phyloP scores from a whole-genome alignment of 176 grass and related monocot genomes.

The Oryza meridionalis region DNA sequence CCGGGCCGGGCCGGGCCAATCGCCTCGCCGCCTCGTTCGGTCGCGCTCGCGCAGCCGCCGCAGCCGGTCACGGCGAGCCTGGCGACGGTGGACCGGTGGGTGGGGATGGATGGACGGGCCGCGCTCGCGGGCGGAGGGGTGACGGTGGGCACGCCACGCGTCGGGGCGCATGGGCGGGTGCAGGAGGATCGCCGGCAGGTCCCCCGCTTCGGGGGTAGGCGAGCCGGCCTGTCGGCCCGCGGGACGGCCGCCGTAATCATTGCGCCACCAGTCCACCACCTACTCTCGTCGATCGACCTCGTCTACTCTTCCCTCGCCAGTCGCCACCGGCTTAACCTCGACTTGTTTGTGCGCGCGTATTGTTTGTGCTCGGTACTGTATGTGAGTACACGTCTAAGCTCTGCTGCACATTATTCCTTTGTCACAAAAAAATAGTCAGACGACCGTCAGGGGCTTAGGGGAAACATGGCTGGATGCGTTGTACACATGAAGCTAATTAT shows the following conservation, averaged over 20 bases:
- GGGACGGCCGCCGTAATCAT: conserved; percentile 70
- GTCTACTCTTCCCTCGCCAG: neutral
- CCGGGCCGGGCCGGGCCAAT: too few species aligned
- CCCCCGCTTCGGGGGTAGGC: conserved; percentile 63
- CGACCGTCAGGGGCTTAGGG: too few species aligned
- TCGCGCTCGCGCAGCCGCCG: too few species aligned
- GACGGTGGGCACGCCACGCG: conserved; percentile 48
- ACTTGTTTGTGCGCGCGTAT: too few species aligned
- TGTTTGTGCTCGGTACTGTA: too few species aligned
- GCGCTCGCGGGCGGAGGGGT: neutral
- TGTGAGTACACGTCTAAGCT: too few species aligned
- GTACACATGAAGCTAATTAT: too few species aligned
- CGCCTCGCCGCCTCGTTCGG: too few species aligned
- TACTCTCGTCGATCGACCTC: neutral
- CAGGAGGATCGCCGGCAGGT: conserved; percentile 81
- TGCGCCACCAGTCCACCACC: conserved; percentile 24
- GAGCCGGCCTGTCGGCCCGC: conserved; percentile 52
- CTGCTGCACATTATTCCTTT: too few species aligned
- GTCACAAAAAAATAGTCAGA: too few species aligned
- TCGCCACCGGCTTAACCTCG: neutral
- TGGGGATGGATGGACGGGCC: neutral
- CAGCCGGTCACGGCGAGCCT: neutral
- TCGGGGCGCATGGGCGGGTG: conserved; percentile 46
- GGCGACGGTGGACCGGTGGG: neutral
- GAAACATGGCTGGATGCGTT: too few species aligned